Evolutionary conservation across 352 stramenopile genomes (phyloP), one percentile per base, ranked within the genome.

Genomic region (Pythium plurisporium): DNA sequence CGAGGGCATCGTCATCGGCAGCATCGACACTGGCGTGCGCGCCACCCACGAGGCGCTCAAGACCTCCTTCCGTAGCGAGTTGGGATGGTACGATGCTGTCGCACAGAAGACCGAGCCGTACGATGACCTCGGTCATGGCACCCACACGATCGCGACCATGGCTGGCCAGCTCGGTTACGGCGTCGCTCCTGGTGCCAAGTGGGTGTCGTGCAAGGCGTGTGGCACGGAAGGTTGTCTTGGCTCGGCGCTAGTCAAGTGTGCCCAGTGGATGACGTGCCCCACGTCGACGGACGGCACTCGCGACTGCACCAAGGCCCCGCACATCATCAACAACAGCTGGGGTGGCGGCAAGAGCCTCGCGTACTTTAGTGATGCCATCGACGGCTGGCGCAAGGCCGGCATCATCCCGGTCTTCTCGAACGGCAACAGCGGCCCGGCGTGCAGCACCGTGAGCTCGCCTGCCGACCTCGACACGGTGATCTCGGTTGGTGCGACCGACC

Each of bases 21-120:
- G 37, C 20, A 76, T 76, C 49, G 68, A 76, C 54, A 59, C 64
- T 11, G 64, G 68, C 42, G 68, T 70, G 26, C 64, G 50, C 3
- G 60, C 44, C 25, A 62, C 55, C 14, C 68, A 76, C 54, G 41
- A 59, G 15, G 36, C 55, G 5, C 26, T 76, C 0, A 31, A 25
- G 11, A n/a, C 12, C 41, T 59, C 20, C 36, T 68, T 26, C 42
- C 61, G 46, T 26, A 22, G 34, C 20, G 42, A 22, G 8, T 63
- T 60, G 30, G 55, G 55, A 17, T 65, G 58, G 55, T 76, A 44
- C 36, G 60, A 73, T 19, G 56, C 65, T 0, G 65, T 69, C 27
- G 54, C 40, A 2, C 41, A 63, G 17, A 44, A 34, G 10, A 38
- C 30, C 11, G 25, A 38, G 27, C 60, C 69, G 4, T 73, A 64